phyloP scores from a whole-genome alignment of 2,329 filamentous ascomycete species.

The Elsinoe ampelina region DNA sequence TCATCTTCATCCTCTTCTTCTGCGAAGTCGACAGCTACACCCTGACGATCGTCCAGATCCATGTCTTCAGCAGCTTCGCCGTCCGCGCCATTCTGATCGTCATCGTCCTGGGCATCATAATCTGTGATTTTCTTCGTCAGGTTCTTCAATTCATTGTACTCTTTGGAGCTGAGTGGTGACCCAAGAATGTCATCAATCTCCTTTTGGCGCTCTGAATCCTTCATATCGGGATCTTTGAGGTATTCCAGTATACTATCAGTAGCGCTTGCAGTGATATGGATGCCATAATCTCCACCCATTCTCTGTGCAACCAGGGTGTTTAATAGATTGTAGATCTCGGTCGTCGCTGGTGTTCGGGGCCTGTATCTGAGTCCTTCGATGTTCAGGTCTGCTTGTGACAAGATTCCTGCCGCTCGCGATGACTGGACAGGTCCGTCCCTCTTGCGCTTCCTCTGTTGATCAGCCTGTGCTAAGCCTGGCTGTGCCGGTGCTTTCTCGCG shows the following conservation, averaged over 20 bases:
- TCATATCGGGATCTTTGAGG: slow-evolving; percentile 88
- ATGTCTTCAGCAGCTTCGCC: slow-evolving; percentile 56
- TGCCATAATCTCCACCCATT: slow-evolving; percentile 86
- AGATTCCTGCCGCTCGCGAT: slow-evolving; percentile 62
- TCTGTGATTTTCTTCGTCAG: slow-evolving; percentile 98
- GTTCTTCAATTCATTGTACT: slow-evolving; percentile 95
- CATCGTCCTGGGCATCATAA: slow-evolving; percentile 92
- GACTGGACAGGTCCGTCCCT: slow-evolving; percentile 58
- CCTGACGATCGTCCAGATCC: slow-evolving; percentile 87
- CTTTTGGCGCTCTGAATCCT: slow-evolving; percentile 97
- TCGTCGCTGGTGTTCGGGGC: slow-evolving; percentile 81
- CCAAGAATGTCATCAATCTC: slow-evolving; percentile 91
- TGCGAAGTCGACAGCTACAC: slow-evolving; percentile 95
- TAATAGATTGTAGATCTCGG: slow-evolving; percentile 89
- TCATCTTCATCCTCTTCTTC: slow-evolving; percentile 76
- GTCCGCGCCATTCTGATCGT: slow-evolving; percentile 68
- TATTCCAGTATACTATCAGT: slow-evolving; percentile 86
- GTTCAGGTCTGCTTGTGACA: slow-evolving; percentile 74
- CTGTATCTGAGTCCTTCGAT: slow-evolving; percentile 89
- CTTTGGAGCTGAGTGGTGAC: slow-evolving; percentile 69
- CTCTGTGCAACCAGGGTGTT: slow-evolving; percentile 80
- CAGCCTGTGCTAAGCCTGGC: slow-evolving; percentile 30
- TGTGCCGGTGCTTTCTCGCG: slow-evolving; percentile 72
- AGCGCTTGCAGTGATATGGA: slow-evolving; percentile 84
- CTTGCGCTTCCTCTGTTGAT: slow-evolving; percentile 74